phyloP scores from a whole-genome alignment of 805 yeast species.

The Cyberlindnera americana region DNA sequence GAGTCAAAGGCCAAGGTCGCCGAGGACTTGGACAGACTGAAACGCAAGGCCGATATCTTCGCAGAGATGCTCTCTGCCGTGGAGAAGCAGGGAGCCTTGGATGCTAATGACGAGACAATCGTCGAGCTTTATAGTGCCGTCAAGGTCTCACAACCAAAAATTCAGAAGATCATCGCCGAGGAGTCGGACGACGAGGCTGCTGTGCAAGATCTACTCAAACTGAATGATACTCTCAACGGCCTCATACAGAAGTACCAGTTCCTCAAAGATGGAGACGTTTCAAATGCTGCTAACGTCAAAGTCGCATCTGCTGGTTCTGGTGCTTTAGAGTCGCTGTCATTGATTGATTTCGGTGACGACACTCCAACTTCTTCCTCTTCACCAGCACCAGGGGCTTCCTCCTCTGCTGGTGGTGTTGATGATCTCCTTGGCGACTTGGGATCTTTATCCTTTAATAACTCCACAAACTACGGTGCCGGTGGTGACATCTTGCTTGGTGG shows the following conservation, averaged over 20 bases:
- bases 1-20: slow-evolving; percentile 72
- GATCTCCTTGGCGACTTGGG: slow-evolving; percentile 75
- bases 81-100: slow-evolving; percentile 37
- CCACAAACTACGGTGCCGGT: slow-evolving; percentile 43
- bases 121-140: slow-evolving; percentile 74
- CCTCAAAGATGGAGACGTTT: slow-evolving; percentile 60
- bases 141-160: slow-evolving; percentile 81
- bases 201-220: slow-evolving; percentile 57
- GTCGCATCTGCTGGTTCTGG: slow-evolving; percentile 36
- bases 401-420: slow-evolving; percentile 33
- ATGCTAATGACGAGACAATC: slow-evolving; percentile 58
- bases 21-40: slow-evolving; percentile 79
- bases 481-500: slow-evolving; percentile 43
- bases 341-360: slow-evolving; percentile 72
- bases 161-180: slow-evolving; percentile 79
- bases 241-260: slow-evolving; percentile 64
- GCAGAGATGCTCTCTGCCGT: slow-evolving; percentile 76
- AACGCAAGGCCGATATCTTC: slow-evolving; percentile 80
- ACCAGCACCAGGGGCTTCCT: slow-evolving; percentile 16
- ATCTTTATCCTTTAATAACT: slow-evolving; percentile 43
- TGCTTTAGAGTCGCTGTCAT: slow-evolving; percentile 38
- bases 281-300: slow-evolving; percentile 46
- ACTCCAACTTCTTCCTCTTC: neutral
- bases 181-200: slow-evolving; percentile 68
- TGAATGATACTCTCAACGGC: slow-evolving; percentile 74